Evolutionary conservation across 768 basidiomycete species (phyloP).

Genomic region (Rhizopogon vinicolor): DNA sequence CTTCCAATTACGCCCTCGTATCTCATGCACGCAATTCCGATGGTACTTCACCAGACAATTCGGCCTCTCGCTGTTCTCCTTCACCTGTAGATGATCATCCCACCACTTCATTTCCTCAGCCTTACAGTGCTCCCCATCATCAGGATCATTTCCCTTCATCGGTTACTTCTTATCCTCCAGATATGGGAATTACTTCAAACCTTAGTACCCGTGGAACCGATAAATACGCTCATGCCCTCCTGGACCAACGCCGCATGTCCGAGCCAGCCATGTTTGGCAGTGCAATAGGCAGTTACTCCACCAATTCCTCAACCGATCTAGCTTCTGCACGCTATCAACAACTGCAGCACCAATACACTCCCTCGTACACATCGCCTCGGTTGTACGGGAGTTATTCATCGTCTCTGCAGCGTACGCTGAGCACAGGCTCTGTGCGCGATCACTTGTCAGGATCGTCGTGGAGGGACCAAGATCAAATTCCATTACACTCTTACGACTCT

Average conservation of each 20-base stretch:
- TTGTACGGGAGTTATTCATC: slow-evolving; percentile 32
- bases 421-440: slow-evolving; percentile 41
- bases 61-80: slow-evolving; percentile 29
- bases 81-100: slow-evolving; percentile 39
- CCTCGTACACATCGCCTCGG: slow-evolving; percentile 27
- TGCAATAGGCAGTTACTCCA: slow-evolving; percentile 32
- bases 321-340: slow-evolving; percentile 34
- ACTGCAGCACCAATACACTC: slow-evolving; percentile 35
- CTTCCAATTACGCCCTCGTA: slow-evolving; percentile 13
- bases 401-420: slow-evolving; percentile 42
- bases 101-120: slow-evolving; percentile 33
- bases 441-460: slow-evolving; percentile 28
- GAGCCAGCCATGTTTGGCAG: slow-evolving; percentile 51
- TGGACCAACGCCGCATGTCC: slow-evolving; percentile 67
- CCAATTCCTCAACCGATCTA: slow-evolving; percentile 27
- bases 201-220: slow-evolving; percentile 31
- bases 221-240: slow-evolving; percentile 30
- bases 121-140: slow-evolving; percentile 38
- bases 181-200: slow-evolving; percentile 32
- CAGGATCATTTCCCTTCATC: slow-evolving; percentile 42
- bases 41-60: slow-evolving; percentile 4
- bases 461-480: slow-evolving; percentile 26
- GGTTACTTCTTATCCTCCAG: slow-evolving; percentile 34
- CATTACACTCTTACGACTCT: slow-evolving; percentile 28
- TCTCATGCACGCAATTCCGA: slow-evolving; percentile 15